A percentile compares a stretch with the other conserved stretches of the same genome.
Conservation (phyloP, 140 eudicot species). For the Senecio squalidus region DNA sequence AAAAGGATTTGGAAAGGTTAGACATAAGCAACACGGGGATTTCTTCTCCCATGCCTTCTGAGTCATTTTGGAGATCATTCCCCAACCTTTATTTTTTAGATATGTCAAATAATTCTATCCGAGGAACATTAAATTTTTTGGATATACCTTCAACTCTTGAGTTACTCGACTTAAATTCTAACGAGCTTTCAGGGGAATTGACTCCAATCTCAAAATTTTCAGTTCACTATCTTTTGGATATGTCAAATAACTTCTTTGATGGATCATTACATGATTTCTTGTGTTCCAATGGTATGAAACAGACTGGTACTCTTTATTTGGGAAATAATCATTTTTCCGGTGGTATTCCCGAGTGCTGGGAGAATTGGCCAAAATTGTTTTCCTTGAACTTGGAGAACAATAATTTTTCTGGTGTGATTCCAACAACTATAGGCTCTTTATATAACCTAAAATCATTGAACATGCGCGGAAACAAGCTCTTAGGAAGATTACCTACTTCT, state of each 20-base stretch:
- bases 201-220: neutral
- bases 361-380: conserved; percentile 7
- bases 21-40: conserved; percentile 21
- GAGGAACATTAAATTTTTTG: neutral
- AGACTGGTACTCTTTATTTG: conserved; percentile 14
- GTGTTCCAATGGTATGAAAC: neutral
- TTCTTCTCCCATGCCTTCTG: conserved; percentile 23
- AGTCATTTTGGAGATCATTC: conserved; percentile 11
- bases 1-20: neutral
- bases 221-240: neutral
- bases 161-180: neutral
- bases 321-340: conserved; percentile 26
- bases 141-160: neutral
- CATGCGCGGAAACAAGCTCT: conserved; percentile 14
- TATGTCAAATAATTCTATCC: conserved; percentile 6
- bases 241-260: conserved; percentile 21
- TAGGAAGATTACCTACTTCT: conserved; percentile 2
- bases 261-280: conserved; percentile 22
- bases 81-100: neutral
- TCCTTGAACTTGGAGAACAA: conserved; percentile 6
- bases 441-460: neutral
- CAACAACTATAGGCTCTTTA: conserved; percentile 6
- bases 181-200: conserved; percentile 4
- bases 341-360: conserved; percentile 31
- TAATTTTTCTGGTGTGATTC: conserved; percentile 19